Evolutionary conservation across 2,329 filamentous ascomycete genomes (phyloP).

Genomic region (Stachybotrys chartarum): DNA sequence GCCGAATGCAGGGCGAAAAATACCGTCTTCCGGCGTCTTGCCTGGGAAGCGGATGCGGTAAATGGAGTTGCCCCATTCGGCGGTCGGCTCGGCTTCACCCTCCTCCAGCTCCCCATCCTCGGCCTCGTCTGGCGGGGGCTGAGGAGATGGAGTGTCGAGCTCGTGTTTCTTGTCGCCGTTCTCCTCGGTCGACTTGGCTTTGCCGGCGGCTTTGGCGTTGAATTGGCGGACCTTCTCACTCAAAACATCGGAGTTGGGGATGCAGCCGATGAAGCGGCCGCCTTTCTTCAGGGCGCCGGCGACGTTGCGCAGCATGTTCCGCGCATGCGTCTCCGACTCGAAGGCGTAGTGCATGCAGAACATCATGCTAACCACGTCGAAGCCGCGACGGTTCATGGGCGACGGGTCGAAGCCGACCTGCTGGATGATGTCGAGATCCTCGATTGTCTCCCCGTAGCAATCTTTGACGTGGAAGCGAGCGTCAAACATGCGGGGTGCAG

Average conservation of each 20-base stretch:
- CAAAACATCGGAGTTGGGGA: slow-evolving; percentile 93
- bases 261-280: slow-evolving; percentile 87
- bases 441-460: slow-evolving; percentile 80
- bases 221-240: slow-evolving; percentile 70
- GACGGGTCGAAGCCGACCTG: slow-evolving; percentile 83
- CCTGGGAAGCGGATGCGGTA: slow-evolving; percentile 87
- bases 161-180: not conserved
- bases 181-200: slow-evolving; percentile 32
- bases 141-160: slow-evolving; percentile 10
- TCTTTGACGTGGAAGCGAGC: slow-evolving; percentile 87
- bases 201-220: slow-evolving; percentile 47
- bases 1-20: slow-evolving; percentile 90
- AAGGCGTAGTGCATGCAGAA: slow-evolving; percentile 99
- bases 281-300: slow-evolving; percentile 87
- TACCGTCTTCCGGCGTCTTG: slow-evolving; percentile 73
- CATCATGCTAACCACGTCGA: slow-evolving; percentile 98
- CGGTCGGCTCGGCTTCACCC: slow-evolving; percentile 54
- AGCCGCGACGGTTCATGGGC: slow-evolving; percentile 69
- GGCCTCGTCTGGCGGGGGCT: slow-evolving; percentile 18
- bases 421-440: slow-evolving; percentile 71
- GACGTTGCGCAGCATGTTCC: slow-evolving; percentile 90
- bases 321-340: slow-evolving; percentile 82
- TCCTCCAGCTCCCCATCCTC: slow-evolving; percentile 49
- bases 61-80: slow-evolving; percentile 88
- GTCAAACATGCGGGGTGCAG: slow-evolving; percentile 61